Conservation (phyloP, 345 rosid species). For the Microthlaspi erraticum region DNA sequence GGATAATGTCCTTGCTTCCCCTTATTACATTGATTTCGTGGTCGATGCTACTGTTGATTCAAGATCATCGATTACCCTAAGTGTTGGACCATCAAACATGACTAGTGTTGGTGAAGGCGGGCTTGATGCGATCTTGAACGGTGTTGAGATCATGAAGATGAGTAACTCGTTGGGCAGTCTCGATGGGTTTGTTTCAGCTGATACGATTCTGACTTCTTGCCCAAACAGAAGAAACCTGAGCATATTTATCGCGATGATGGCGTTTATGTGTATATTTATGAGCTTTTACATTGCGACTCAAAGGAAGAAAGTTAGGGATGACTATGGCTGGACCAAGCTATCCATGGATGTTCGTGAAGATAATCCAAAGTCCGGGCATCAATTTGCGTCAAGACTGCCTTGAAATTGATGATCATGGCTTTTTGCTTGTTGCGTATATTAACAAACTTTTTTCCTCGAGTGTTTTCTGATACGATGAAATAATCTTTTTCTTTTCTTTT, state of each 20-base stretch:
- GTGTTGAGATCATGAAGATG: constrained; percentile 91
- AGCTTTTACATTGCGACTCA: constrained; percentile 53
- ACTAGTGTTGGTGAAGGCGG: constrained; percentile 50
- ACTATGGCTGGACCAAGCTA: constrained; percentile 65
- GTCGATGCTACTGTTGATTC: constrained; percentile 49
- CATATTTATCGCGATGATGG: constrained; percentile 59
- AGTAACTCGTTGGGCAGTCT: constrained; percentile 87
- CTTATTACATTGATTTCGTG: constrained; percentile 73
- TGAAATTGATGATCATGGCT: constrained; percentile 48
- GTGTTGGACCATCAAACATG: constrained; percentile 77
- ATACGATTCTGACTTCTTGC: constrained; percentile 56
- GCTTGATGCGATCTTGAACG: constrained; percentile 79
- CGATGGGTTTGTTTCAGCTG: constrained; percentile 60
- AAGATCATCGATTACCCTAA: constrained; percentile 51
- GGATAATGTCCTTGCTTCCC: constrained; percentile 66
- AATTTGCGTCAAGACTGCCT: constrained; percentile 40
- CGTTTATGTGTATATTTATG: constrained; percentile 64
- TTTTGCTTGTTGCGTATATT: constrained; percentile 46
- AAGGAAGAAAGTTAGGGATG: constrained; percentile 49
- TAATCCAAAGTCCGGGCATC: constrained; percentile 43
- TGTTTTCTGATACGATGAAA: background rate
- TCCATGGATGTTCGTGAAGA: constrained; percentile 54
- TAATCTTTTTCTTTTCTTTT: constrained; percentile 29
- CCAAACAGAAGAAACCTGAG: constrained; percentile 52
- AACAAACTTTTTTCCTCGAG: constrained; percentile 10